Evolutionary conservation across 106 monocot genomes (phyloP).

Genomic region (Hemerocallis citrina): DNA sequence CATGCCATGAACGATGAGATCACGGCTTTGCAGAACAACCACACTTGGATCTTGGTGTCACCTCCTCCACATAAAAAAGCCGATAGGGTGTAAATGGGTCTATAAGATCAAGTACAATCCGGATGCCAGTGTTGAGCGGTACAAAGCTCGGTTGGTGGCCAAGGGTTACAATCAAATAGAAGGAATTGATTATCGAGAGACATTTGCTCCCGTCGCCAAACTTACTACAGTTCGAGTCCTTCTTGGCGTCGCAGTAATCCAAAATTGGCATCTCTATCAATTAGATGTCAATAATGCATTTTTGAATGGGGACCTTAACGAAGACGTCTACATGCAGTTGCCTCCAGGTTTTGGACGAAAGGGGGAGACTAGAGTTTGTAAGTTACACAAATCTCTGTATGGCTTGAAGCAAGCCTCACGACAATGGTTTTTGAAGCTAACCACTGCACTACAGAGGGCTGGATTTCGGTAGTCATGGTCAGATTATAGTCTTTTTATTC

Average conservation of each 20-base stretch:
- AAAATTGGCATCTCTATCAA: background rate
- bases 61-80: too few species aligned
- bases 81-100: too few species aligned
- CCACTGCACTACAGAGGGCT: background rate
- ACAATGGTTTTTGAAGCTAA: slow-evolving; percentile 18
- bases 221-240: background rate
- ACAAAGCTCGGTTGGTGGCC: background rate
- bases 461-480: background rate
- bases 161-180: background rate
- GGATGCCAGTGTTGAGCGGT: background rate
- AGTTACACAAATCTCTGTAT: slow-evolving; percentile 4
- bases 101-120: background rate
- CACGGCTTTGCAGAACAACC: too few species aligned
- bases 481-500: slow-evolving; percentile 6
- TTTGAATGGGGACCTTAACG: slow-evolving; percentile 2
- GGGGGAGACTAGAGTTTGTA: background rate
- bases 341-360: too few species aligned
- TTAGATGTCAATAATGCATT: slow-evolving; percentile 4
- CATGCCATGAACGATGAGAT: too few species aligned
- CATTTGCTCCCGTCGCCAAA: slow-evolving; percentile 1
- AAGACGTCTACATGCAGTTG: background rate
- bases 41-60: too few species aligned
- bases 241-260: background rate
- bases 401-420: slow-evolving; percentile 16
- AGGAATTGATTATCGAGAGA: background rate